A percentile compares a stretch with the other conserved stretches of the same genome.
These are phyloP conservation scores for Stropharia rugosoannulata DNA, from an alignment of 768 basidiomycete genomes.

Conservation along the genomic window DNA sequence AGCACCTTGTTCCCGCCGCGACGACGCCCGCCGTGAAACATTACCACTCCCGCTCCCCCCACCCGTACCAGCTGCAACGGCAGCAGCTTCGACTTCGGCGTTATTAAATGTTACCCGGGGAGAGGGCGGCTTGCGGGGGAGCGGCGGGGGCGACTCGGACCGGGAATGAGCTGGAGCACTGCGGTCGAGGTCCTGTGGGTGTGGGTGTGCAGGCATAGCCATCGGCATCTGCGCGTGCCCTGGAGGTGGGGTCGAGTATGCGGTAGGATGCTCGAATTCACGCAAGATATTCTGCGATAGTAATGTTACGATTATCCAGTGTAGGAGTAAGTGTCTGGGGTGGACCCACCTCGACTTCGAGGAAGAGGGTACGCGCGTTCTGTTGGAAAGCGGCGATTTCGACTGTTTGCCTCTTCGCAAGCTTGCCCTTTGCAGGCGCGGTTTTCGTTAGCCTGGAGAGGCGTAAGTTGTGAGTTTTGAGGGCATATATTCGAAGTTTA, in stretches of 20 bases:
- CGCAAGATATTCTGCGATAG: constrained; percentile 18
- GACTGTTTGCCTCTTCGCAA: constrained; percentile 20
- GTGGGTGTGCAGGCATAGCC: not conserved
- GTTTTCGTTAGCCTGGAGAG: constrained; percentile 20
- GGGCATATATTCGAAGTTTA: not conserved
- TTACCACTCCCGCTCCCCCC: not conserved
- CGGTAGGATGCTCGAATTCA: constrained; percentile 17
- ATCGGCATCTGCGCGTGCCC: not conserved
- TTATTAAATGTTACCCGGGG: constrained; percentile 23
- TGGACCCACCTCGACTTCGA: constrained; percentile 22
- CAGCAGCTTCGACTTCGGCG: constrained; percentile 20
- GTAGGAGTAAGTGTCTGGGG: not conserved
- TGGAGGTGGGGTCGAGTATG: constrained; percentile 5
- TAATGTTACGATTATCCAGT: not conserved
- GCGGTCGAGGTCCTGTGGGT: constrained; percentile 13
- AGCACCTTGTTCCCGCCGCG: constrained; percentile 13
- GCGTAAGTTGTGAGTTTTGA: not conserved
- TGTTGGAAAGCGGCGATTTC: constrained; percentile 23
- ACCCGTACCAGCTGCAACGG: not conserved
- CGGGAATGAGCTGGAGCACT: constrained; percentile 12
- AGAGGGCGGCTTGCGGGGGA: constrained; percentile 24
- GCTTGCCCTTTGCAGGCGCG: constrained; percentile 24
- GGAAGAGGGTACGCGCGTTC: constrained; percentile 17
- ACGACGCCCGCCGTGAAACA: constrained; percentile 18
- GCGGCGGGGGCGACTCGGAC: constrained; percentile 23